Evolutionary conservation across 2,329 filamentous ascomycete genomes (phyloP).

Genomic region (Aspergillus sp.): DNA sequence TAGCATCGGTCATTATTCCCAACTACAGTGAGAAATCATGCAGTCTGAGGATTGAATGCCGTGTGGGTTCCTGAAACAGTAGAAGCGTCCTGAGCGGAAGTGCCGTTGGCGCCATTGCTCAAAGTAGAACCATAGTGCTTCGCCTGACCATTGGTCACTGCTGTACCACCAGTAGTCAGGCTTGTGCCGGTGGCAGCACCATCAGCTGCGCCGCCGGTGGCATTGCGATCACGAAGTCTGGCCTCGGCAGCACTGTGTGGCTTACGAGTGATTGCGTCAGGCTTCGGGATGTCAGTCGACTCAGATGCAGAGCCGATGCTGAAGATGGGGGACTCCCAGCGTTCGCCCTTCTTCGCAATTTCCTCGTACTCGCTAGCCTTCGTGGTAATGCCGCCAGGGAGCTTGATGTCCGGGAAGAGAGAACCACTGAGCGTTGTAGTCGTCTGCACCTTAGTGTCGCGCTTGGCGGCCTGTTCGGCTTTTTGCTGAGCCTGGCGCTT

Average conservation of each 20-base stretch:
- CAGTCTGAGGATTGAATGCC: conserved; percentile 25
- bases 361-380: conserved; percentile 95
- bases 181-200: background rate
- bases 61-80: conserved; percentile 16
- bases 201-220: conserved; percentile 18
- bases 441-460: conserved; percentile 74
- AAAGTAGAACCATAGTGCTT: background rate
- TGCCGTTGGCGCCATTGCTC: conserved; percentile 11
- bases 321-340: conserved; percentile 95
- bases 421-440: conserved; percentile 86
- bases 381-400: conserved; percentile 84
- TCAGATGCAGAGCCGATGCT: conserved; percentile 75
- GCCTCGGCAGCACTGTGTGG: conserved; percentile 45
- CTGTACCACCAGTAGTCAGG: background rate
- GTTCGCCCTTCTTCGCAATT: conserved; percentile 80
- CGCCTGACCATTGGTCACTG: conserved; percentile 13
- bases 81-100: background rate
- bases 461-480: conserved; percentile 52
- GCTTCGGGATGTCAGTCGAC: conserved; percentile 67
- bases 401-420: conserved; percentile 83
- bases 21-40: conserved; percentile 8
- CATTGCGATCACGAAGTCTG: conserved; percentile 2
- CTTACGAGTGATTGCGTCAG: conserved; percentile 58
- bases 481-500: conserved; percentile 71
- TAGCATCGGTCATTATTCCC: background rate